A percentile compares a stretch with the other conserved stretches of the same genome.
Conservation (phyloP, 371 early-diverging fungal species). For the Choanephora cucurbitarum region DNA sequence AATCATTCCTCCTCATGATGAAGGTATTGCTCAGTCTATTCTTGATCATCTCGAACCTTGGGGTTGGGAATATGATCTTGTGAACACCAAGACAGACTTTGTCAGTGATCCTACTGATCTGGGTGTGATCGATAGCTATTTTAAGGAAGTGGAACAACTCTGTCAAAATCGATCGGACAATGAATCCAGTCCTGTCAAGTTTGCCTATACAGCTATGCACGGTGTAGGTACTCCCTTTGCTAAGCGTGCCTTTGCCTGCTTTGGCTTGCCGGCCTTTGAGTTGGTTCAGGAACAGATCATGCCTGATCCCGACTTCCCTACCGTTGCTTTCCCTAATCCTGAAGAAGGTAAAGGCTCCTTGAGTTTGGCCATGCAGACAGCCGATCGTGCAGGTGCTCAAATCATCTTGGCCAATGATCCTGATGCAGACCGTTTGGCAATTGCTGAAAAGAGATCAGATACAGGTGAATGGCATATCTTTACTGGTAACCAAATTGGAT, state of each 20-base stretch:
- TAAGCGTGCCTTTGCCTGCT: constrained; percentile 64
- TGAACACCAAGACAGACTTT: constrained; percentile 43
- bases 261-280: constrained; percentile 69
- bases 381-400: constrained; percentile 55
- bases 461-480: constrained; percentile 81
- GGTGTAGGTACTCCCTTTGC: constrained; percentile 90
- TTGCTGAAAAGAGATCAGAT: constrained; percentile 73
- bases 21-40: constrained; percentile 79
- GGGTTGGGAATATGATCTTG: constrained; percentile 75
- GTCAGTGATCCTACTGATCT: constrained; percentile 57
- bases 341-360: constrained; percentile 92
- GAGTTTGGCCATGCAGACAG: constrained; percentile 75
- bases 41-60: constrained; percentile 70
- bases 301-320: constrained; percentile 94
- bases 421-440: constrained; percentile 95
- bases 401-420: constrained; percentile 98
- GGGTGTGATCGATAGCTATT: constrained; percentile 71
- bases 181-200: constrained; percentile 52
- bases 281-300: constrained; percentile 66
- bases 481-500: constrained; percentile 92
- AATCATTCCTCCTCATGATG: constrained; percentile 91
- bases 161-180: constrained; percentile 53
- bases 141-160: constrained; percentile 55
- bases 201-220: constrained; percentile 96
- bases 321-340: constrained; percentile 91